Evolutionary conservation across 805 yeast genomes (phyloP).

Genomic region (Saccharomycopsis malanga): DNA sequence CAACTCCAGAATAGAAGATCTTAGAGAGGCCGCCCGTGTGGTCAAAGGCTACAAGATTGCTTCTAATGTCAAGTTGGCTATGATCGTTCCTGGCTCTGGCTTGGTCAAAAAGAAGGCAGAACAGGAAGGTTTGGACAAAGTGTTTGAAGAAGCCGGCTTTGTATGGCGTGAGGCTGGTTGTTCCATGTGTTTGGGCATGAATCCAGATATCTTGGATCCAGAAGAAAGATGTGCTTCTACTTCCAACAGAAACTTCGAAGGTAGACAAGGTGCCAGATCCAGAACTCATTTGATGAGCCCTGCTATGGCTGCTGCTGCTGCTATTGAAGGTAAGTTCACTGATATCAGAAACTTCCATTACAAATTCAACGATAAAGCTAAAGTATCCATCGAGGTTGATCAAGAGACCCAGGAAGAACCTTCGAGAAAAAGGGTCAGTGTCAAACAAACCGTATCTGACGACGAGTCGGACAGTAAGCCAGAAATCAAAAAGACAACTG

Average conservation of each 20-base stretch:
- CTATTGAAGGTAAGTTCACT: conserved; percentile 79
- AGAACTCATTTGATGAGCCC: conserved; percentile 98
- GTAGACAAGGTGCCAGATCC: conserved; percentile 95
- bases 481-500: conserved; percentile 42
- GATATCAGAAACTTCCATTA: conserved; percentile 82
- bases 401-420: conserved; percentile 22
- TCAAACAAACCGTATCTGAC: conserved; percentile 32
- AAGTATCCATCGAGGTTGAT: conserved; percentile 36
- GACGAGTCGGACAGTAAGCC: conserved; percentile 65
- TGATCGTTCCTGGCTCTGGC: conserved; percentile 98
- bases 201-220: conserved; percentile 93
- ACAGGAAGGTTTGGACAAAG: conserved; percentile 85
- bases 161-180: conserved; percentile 99
- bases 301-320: conserved; percentile 99
- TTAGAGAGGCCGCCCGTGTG: conserved; percentile 90
- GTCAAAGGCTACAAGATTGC: conserved; percentile 89
- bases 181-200: conserved; percentile 99
- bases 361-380: conserved; percentile 44
- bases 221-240: conserved; percentile 98
- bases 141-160: conserved; percentile 88
- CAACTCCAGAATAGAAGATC: conserved; percentile 94
- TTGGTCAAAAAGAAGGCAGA: conserved; percentile 91
- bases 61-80: conserved; percentile 65
- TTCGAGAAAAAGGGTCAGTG: background rate
- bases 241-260: conserved; percentile 97